Percentiles rank a stretch among this genome's conserved stretches.
phyloP scores from a whole-genome alignment of 129 eudicot genomes.

The Pulicaria dysenterica region DNA sequence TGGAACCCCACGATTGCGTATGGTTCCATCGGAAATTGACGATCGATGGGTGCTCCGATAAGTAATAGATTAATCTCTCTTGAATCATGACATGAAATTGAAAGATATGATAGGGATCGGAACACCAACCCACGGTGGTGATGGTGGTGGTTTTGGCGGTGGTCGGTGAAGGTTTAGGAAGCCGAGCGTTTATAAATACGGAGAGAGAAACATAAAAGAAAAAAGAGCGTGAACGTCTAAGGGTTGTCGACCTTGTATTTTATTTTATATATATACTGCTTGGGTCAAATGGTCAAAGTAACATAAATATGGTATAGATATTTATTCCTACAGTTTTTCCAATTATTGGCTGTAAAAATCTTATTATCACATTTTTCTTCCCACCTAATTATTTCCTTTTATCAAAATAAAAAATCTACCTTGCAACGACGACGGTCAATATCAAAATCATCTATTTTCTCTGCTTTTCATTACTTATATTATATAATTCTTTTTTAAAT shows the following conservation, averaged over 20 bases:
- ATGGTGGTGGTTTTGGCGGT: slow-evolving; percentile 24
- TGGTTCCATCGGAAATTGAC: slow-evolving; percentile 40
- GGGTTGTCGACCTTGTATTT: background rate
- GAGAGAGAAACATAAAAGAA: background rate
- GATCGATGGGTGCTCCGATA: slow-evolving; percentile 39
- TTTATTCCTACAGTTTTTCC: background rate
- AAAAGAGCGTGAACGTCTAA: background rate
- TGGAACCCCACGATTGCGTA: slow-evolving; percentile 42
- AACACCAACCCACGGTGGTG: slow-evolving; percentile 11
- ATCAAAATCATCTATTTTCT: too few relatives aligned
- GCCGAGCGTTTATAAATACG: background rate
- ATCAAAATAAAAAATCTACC: too few relatives aligned
- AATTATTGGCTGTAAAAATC: too few relatives aligned
- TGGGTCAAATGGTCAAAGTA: slow-evolving; percentile 11
- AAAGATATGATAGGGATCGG: slow-evolving; percentile 4
- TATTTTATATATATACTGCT: too few relatives aligned
- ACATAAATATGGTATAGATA: background rate
- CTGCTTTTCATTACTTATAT: too few relatives aligned
- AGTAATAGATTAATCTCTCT: slow-evolving; percentile 32
- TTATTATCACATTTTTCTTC: too few relatives aligned
- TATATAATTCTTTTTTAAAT: too few relatives aligned
- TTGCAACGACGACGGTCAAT: too few relatives aligned
- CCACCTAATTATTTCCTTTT: too few relatives aligned
- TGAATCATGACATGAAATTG: background rate
- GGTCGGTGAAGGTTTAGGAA: slow-evolving; percentile 30